Base-by-base conservation (phyloP, 345 rosid genomes). In the Pistacia vera region DNA sequence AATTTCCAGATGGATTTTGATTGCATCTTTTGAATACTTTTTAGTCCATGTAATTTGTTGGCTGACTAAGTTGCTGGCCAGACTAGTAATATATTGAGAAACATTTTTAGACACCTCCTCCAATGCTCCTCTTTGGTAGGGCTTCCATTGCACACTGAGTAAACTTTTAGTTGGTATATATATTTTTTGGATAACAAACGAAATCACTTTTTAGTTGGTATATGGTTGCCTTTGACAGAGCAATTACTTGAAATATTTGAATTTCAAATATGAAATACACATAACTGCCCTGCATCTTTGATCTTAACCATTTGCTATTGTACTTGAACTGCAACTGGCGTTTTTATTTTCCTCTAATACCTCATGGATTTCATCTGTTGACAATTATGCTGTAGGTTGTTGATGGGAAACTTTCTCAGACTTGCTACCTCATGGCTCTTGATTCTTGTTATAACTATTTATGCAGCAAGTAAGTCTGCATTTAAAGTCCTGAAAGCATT, bases 321-420 rank as follows among this genome's bases (percentile, higher is more conserved):
- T 17, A 63, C 18, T 63, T 75, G 22, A 56, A 66, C 46, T 51
- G 6, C 6, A 54, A n/a, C 33, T 64, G 33, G 63, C 20, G 33
- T 70, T 18, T 59, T 65, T 11, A 4, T 66, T 54, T 22, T 61
- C 8, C 46, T 46, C 17, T 30, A 16, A 25, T 63, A 3, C 58
- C 4, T 5, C 11, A 25, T 8, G 58, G 8, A 61, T 48, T 36
- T 56, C 46, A 70, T 71, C 36, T 61, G 66, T 49, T 70, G 35
- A 8, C 16, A 35, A 73, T 68, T 74, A 38, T 67, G 38, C 76
- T 83, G 84, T 79, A 97, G 99, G 99, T 97, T 66, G 99, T 97
- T 83, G 98, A 97, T 84, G 99, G 99, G 38, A 97, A 94, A 87
- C 96, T 97, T 74, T 94, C 98, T 30, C 99, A 97, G 86, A 94